Evolutionary conservation across 208 protist species (phyloP).

Genomic region (Crithidia sp.): DNA sequence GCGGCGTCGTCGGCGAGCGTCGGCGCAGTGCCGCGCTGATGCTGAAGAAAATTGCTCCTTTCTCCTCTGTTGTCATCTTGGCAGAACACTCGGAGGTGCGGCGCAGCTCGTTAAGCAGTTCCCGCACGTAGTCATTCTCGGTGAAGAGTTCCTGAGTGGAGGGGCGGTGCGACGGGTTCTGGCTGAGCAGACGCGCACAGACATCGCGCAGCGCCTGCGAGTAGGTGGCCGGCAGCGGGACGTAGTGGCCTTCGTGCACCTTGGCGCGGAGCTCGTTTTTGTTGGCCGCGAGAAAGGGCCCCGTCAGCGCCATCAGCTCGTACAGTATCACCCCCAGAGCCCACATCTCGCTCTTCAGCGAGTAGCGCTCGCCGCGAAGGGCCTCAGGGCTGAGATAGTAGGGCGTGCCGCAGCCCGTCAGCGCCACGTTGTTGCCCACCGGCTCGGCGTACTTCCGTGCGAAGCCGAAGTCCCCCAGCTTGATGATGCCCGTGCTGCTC

Average conservation of each 20-base stretch:
- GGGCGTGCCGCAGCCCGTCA: constrained; percentile 74
- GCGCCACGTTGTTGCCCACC: constrained; percentile 40
- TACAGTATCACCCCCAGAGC: constrained; percentile 78
- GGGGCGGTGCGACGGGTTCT: constrained; percentile 17
- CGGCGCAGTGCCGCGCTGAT: constrained; percentile 32
- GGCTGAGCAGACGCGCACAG: constrained; percentile 21
- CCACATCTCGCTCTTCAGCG: constrained; percentile 91
- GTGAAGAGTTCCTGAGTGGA: constrained; percentile 29
- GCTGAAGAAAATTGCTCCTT: constrained; percentile 24
- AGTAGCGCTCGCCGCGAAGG: constrained; percentile 83
- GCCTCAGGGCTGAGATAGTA: constrained; percentile 93
- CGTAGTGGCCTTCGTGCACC: constrained; percentile 11
- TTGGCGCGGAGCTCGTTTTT: constrained; percentile 14
- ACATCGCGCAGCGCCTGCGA: constrained; percentile 19
- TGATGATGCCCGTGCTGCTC: constrained; percentile 65
- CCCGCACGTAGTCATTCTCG: constrained; percentile 33
- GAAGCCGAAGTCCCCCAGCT: constrained; percentile 86
- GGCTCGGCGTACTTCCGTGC: constrained; percentile 46
- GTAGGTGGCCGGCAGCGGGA: constrained; percentile 7
- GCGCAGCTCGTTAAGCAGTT: constrained; percentile 28
- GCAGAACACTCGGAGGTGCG: constrained; percentile 34
- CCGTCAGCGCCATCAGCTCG: constrained; percentile 69
- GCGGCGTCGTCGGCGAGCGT: constrained; percentile 1
- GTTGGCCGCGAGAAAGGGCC: constrained; percentile 66
- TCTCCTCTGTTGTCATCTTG: constrained; percentile 30